Conservation (phyloP, 2,329 filamentous ascomycete genomes). For the Berkeleyomyces rouxiae region DNA sequence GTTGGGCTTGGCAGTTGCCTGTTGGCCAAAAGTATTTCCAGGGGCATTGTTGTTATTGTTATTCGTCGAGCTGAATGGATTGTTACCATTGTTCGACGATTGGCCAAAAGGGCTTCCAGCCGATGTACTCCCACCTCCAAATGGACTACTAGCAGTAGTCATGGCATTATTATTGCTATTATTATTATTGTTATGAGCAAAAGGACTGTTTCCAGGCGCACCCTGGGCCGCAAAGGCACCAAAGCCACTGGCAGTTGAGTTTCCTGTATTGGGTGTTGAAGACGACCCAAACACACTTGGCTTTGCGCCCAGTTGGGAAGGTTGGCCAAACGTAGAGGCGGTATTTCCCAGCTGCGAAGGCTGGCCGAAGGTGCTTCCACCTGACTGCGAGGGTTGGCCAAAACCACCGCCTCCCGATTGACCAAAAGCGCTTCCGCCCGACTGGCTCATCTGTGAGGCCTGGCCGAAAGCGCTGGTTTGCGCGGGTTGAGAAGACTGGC, state of each 20-base stretch:
- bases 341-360: constrained; percentile 21
- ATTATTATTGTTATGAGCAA: constrained; percentile 3
- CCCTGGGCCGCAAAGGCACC: constrained; percentile 22
- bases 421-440: constrained; percentile 20
- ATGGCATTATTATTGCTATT: background rate
- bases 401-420: constrained; percentile 20
- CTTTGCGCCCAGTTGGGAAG: constrained; percentile 6
- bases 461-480: constrained; percentile 24
- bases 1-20: constrained; percentile 11
- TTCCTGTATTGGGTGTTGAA: constrained; percentile 7
- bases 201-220: constrained; percentile 3
- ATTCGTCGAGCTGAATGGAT: background rate
- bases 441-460: constrained; percentile 19
- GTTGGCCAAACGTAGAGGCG: constrained; percentile 18
- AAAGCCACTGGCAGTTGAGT: constrained; percentile 1
- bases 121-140: background rate
- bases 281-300: constrained; percentile 15
- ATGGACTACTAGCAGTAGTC: background rate
- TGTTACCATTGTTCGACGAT: constrained; percentile 11
- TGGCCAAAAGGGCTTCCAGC: constrained; percentile 15
- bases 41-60: background rate
- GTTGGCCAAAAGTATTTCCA: constrained; percentile 18
- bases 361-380: constrained; percentile 22
- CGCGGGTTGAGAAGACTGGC: constrained; percentile 23
- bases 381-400: constrained; percentile 21